Evolutionary conservation across 1,284 basidiomycete genomes (phyloP).

Genomic region (Cystobasidium slooffiae): DNA sequence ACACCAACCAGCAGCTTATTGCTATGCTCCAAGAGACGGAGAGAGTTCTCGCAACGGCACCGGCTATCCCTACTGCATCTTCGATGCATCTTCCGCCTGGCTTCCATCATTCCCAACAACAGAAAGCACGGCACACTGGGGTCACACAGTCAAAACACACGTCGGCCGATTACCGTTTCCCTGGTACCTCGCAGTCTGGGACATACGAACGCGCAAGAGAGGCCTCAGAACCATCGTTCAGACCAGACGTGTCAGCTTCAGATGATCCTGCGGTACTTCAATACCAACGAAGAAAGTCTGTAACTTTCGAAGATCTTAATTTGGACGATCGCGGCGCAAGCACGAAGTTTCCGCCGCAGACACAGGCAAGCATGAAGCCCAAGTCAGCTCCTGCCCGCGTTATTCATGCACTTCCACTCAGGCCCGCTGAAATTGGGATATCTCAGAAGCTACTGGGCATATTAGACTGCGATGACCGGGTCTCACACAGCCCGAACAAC

Average conservation of each 20-base stretch:
- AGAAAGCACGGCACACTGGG: neutral
- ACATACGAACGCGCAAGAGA: neutral
- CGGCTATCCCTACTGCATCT: neutral
- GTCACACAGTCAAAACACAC: neutral
- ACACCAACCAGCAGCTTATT: constrained; percentile 31
- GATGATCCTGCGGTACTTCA: constrained; percentile 20
- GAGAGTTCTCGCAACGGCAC: neutral
- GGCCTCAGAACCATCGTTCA: neutral
- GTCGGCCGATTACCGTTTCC: neutral
- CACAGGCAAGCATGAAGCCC: too few species aligned
- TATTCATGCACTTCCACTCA: constrained; percentile 12
- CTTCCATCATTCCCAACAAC: neutral
- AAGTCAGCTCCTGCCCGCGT: neutral
- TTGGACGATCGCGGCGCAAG: neutral
- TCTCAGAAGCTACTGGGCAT: constrained; percentile 9
- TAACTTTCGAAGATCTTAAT: constrained; percentile 4
- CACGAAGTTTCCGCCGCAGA: neutral
- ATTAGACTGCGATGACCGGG: neutral
- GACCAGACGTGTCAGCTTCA: constrained; percentile 2
- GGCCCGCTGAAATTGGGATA: neutral
- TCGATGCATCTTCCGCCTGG: neutral
- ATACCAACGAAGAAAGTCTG: neutral
- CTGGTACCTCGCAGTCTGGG: neutral
- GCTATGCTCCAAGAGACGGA: constrained; percentile 24
- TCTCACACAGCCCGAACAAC: neutral